Evolutionary conservation across 345 rosid species (phyloP), one percentile per base, ranked within the genome.

Genomic region (Toxicodendron radicans): DNA sequence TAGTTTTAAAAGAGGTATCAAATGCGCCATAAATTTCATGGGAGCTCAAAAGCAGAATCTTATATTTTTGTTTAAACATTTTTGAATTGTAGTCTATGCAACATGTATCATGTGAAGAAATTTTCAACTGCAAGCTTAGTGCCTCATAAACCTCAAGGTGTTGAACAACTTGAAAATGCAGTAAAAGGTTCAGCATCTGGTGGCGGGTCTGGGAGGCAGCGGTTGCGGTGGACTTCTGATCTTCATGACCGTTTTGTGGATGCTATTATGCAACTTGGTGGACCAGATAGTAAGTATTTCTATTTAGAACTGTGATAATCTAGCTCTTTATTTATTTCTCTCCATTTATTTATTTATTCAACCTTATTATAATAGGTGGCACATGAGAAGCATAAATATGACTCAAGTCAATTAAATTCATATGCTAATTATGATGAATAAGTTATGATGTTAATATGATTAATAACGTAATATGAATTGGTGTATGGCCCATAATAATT

Each of bases 231-330:
- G 38, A 35, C 38, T 35, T 35, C 38, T 35, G 38, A 35, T 35
- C 38, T 35, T 35, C 38, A 35, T 35, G 38, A 35, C 38, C 7
- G 5, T 35, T 35, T 35, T 32, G 85, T 85, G 35, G 85, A 85
- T 68, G 86, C 89, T 46, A 81, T 85, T 60, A 73, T 80, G 0
- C 82, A 83, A 75, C 86, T 85, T 38, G 88, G 86, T 70, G 88
- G 86, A 72, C 86, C 86, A 38, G 86, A 85, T 54, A 81, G 86
- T 85, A 77, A 71, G 79, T 73, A 62, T 23, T 68, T 9, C 60
- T 18, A 11, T 30, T 17, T 12, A 54, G 18, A 11, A 49, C 4
- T 11, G 16, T 46, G 51, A 46, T 2, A 11, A 49, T 49, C 17
- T 49, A 18, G 58, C 24, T 54, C 9, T 54, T 54, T 54, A 6